Base-by-base conservation (phyloP, 2,329 filamentous ascomycete species). In the Pseudovirgaria hyperparasitica region DNA sequence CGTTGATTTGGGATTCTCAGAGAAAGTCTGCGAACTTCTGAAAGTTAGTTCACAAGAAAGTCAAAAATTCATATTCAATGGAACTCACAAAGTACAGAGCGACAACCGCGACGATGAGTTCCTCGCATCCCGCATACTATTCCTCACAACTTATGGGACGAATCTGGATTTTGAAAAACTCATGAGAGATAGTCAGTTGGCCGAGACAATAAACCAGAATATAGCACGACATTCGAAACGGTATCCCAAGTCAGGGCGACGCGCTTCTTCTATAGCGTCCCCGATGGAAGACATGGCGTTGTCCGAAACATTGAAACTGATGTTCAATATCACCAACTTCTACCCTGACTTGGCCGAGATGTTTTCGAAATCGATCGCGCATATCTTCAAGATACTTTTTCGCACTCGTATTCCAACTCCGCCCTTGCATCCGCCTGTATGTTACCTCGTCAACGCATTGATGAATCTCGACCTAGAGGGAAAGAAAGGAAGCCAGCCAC, bases 101-200 rank as follows among this genome's bases (percentile, higher is more conserved):
- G 77, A 84, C 35, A 76, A 65, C 40, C 65, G 70, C 29, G 85
- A 96, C 34, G 78, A 92, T 40, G 86, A 96, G 46, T 94, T 96
- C 51, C 63, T 96, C 2, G 58, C 69, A 33, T 77, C 77, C n/a
- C 70, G 84, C 27, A 72, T 92, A 22, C 58, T 92, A 10, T 86
- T 92, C 42, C 63, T 90, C 8, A 70, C 76, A 17, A 92, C 84
- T 1, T 92, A 92, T 50, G 70, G 70, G 34, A 76, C 79, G 9
- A 70, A 67, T n/a, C 53, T 81, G 35, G 63, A 82, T 44, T 70
- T 85, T 27, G 56, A 65, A 11, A 55, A 61, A 3, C 63, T 90
- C 7, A 69, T 87, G 25, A 65, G 72, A 28, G 57, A 82, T 14
- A 58, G 84, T 43, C 56, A 67, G 12, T 55, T 92, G 6, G 77